Evolutionary conservation across 805 yeast species (phyloP).

Genomic region (Metschnikowia dekortorum): DNA sequence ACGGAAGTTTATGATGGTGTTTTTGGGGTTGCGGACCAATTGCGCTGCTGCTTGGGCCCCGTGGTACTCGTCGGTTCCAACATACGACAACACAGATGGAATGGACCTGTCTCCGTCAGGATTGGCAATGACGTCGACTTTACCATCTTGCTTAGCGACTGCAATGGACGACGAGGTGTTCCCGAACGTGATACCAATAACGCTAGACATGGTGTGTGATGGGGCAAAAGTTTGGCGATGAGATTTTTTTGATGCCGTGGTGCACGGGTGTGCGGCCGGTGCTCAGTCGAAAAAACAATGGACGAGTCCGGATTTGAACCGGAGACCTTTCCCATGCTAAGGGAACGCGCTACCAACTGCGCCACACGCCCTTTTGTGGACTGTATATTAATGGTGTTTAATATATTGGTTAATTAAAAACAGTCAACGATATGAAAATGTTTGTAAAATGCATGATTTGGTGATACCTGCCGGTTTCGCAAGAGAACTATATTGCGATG

Average conservation of each 20-base stretch:
- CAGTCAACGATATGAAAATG: no score
- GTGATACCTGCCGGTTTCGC: no score
- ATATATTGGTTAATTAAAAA: no score
- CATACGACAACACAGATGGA: constrained; percentile 87
- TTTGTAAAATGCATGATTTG: no score
- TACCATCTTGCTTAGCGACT: constrained; percentile 77
- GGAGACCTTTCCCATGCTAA: constrained; percentile 78
- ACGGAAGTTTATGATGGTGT: constrained; percentile 87
- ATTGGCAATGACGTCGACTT: constrained; percentile 95
- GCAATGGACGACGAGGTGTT: constrained; percentile 95
- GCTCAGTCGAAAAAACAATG: constrained; percentile 29
- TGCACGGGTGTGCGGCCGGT: neutral
- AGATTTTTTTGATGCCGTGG: neutral
- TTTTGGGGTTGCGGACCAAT: constrained; percentile 81
- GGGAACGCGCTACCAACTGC: constrained; percentile 83
- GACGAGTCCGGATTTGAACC: constrained; percentile 78
- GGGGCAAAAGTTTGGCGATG: neutral
- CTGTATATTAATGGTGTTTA: no score
- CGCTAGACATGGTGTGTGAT: constrained; percentile 34
- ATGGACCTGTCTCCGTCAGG: constrained; percentile 98
- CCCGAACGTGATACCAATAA: constrained; percentile 95
- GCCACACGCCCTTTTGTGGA: constrained; percentile 62
- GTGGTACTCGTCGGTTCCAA: constrained; percentile 93
- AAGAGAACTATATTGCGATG: no score
- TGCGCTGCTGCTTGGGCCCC: constrained; percentile 95